Evolutionary conservation across 306 rosid genomes (phyloP), one percentile per base, ranked within the genome.

Genomic region (Trifolium fragiferum): DNA sequence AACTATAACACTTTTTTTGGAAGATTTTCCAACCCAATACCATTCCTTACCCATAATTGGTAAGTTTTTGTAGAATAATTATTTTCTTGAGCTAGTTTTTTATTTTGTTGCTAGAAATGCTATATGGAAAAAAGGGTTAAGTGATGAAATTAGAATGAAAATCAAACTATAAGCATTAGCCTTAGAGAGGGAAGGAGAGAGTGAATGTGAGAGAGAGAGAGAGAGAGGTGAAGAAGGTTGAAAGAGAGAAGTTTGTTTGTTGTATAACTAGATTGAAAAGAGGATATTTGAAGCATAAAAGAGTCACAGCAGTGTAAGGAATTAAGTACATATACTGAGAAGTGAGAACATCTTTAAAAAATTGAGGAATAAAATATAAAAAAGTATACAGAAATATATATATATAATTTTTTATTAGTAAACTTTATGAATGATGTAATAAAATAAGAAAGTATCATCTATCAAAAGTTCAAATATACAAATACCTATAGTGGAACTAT

Each of bases 1-100:
- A 44, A 35, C 72, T 32, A 20, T 16, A 37, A 77, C 80, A 40
- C 82, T 66, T 86, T 79, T 84, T 76, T 80, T 88, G 27, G 86
- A 77, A 25, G 89, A 66, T 72, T 66, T 90, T 67, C 90, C 88
- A 44, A 81, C 71, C 87, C 89, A 84, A 67, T 82, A 15, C 90
- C 93, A 80, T 19, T 88, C 92, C 70, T 82, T 88, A 11, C 90
- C 96, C 93, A 90, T 90, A 44, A 65, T 80, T 68, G 76, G 65
- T 27, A 67, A 49, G 50, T 55, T 55, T 41, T 43, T 76, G 20
- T 44, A 43, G 12, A 46, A 21, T 21, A 57, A 12, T 76, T 76
- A 21, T 76, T 76, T 55, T 19, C 40, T 69, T n/a, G 58, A 14
- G 33, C 33, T 4, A 30, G 0, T 30, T 30, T 30, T 30, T 30